Base-by-base conservation (phyloP, 2,329 filamentous ascomycete species). In the Xylariomycetidae sp. region DNA sequence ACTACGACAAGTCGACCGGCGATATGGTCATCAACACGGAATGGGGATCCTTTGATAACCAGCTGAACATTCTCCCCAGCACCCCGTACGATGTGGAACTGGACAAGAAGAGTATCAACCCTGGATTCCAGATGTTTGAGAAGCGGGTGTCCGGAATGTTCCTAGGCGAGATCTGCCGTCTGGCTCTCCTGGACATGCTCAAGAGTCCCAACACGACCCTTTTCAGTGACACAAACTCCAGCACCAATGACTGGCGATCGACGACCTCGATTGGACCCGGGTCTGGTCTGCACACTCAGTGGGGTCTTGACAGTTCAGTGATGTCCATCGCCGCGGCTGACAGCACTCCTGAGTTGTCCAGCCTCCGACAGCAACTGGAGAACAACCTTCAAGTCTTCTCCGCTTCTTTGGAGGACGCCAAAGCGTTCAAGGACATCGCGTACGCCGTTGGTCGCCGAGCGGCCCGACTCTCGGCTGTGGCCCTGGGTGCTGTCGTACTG, bases 141-240 rank as follows among this genome's bases (percentile, higher is more conserved):
- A 98, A 98, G 73, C 84, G 90, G 29, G 83, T 98, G 12, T 95
- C 88, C 1, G 92, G 92, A 58, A 96, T 98, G 90, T 98, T 96
- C 66, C 63, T 98, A 30, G 92, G 92, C 34, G 92, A 98, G 60
- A 89, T 96, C 43, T 72, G 95, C 35, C 83, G 92, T 34, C 72
- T 86, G 27, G 79, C 81, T 12, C 65, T 95, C 15, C 59, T 92
- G 31, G 70, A 78, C 37, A 73, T 95, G 57, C 67, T 89, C 52
- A 73, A 82, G 48, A 73, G 85, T 47, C 68, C 79, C 18, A 58
- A 70, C 1, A 64, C 82, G 6, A 70, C 79, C 3, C 72, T 95
- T 22, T 93, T 95, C 73, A 75, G 72, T 48, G 84, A 89, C 49
- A 72, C 75, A 36, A 79, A 85, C 61, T 82, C 83, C 16, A 79